Conservation (phyloP, 495 filamentous ascomycete species). For the Chaetomium cochliodes region DNA sequence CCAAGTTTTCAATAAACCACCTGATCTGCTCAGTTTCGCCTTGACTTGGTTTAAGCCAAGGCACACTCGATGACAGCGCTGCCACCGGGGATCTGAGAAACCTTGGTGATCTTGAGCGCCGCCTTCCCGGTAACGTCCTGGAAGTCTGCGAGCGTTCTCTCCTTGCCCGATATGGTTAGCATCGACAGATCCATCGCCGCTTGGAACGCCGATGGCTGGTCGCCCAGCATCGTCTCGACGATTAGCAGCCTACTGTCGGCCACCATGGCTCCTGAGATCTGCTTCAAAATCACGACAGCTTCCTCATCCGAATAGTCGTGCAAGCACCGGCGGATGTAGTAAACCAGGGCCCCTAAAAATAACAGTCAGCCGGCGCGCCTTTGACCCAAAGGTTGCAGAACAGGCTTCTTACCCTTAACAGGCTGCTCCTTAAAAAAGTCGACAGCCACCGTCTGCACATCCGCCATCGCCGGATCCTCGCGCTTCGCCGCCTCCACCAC, state of each 20-base stretch:
- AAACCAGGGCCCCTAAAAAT: conserved; percentile 2
- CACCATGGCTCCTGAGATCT: not conserved
- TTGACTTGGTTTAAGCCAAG: not conserved
- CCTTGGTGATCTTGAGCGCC: not conserved
- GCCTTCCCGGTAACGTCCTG: not conserved
- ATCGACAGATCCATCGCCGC: not conserved
- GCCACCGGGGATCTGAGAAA: not conserved
- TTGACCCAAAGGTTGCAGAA: not conserved
- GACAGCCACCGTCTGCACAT: conserved; percentile 28
- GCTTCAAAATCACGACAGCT: not conserved
- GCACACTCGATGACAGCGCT: conserved; percentile 5
- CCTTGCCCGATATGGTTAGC: conserved; percentile 9
- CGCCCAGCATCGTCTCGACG: not conserved
- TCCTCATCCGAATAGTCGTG: conserved; percentile 12
- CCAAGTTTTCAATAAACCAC: not conserved
- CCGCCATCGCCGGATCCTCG: conserved; percentile 25
- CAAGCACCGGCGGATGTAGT: conserved; percentile 8
- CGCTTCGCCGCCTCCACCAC: conserved; percentile 28
- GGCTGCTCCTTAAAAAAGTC: conserved; percentile 38
- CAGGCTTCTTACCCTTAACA: conserved; percentile 27
- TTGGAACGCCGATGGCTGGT: conserved; percentile 4
- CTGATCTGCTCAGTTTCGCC: too few species aligned
- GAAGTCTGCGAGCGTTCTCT: not conserved
- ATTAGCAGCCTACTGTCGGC: conserved; percentile 7
- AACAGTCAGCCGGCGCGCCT: not conserved